A percentile compares a stretch with the other conserved stretches of the same genome.
phyloP scores from a whole-genome alignment of 768 basidiomycete genomes.

The Lanmaoa pseudosensibilis region DNA sequence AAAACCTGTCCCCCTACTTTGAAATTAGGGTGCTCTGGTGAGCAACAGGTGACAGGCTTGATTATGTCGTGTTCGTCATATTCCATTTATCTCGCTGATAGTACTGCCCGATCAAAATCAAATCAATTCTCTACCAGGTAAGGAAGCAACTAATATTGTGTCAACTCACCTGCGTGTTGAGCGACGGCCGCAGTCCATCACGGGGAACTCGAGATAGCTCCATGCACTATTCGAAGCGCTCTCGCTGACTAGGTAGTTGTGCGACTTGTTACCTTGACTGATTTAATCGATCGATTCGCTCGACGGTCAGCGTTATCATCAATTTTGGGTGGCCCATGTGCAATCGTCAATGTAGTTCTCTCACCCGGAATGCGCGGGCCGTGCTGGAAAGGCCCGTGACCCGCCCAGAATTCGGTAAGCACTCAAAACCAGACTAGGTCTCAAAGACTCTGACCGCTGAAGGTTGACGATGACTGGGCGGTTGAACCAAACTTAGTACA shows the following conservation, averaged over 20 bases:
- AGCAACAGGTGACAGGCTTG: neutral
- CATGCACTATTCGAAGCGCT: neutral
- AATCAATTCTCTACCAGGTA: neutral
- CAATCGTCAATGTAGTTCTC: neutral
- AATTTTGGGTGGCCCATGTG: neutral
- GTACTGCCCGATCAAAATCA: neutral
- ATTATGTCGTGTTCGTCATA: neutral
- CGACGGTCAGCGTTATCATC: neutral
- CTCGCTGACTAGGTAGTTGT: neutral
- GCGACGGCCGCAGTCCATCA: neutral
- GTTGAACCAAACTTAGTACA: neutral
- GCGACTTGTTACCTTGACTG: neutral
- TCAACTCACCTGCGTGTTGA: neutral
- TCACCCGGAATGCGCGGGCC: constrained; percentile 11
- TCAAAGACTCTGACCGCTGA: neutral
- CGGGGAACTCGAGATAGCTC: neutral
- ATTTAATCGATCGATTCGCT: neutral
- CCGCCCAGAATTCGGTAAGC: neutral
- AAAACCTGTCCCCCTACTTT: constrained; percentile 1
- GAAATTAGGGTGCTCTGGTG: constrained; percentile 6
- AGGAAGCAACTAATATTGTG: neutral
- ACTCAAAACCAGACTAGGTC: neutral
- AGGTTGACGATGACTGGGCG: neutral
- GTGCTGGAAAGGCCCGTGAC: neutral
- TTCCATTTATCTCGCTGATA: constrained; percentile 5